These are phyloP conservation scores for Plasmodium reichenowi DNA, from an alignment of 169 alveolate genomes.

Conservation along the genomic window DNA sequence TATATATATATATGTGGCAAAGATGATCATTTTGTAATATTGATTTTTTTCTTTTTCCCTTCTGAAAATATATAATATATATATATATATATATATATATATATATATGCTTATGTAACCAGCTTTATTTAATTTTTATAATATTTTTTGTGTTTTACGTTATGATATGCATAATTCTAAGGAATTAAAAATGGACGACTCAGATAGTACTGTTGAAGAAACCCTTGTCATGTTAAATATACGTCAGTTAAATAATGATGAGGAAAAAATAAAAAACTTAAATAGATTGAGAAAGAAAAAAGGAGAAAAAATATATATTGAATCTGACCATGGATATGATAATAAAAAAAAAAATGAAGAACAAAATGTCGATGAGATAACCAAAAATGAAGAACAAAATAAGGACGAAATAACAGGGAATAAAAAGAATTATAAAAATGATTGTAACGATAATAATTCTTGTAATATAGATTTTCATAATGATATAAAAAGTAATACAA, in stretches of 20 bases:
- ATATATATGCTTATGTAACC: background rate
- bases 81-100: background rate
- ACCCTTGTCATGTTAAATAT: slow-evolving; percentile 71
- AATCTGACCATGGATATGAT: background rate
- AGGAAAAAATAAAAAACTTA: slow-evolving; percentile 49
- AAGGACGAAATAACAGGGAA: background rate
- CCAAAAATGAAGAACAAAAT: background rate
- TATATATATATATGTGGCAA: background rate
- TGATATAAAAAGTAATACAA: background rate
- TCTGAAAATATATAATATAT: background rate
- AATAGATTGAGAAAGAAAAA: slow-evolving; percentile 47
- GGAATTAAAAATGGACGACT: background rate
- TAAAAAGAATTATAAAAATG: background rate
- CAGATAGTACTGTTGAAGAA: slow-evolving; percentile 72
- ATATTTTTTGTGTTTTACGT: too few species aligned
- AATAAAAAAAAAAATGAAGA: too few species aligned
- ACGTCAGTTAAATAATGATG: slow-evolving; percentile 36
- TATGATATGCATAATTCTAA: background rate
- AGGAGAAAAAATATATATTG: slow-evolving; percentile 15
- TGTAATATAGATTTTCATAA: background rate
- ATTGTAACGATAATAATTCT: background rate
- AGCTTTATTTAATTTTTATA: too few species aligned
- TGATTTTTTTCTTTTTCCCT: slow-evolving; percentile 5
- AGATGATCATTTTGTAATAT: background rate
- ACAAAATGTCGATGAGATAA: too few species aligned